phyloP scores from a whole-genome alignment of 75 land plant species.

The Picea sitchensis region DNA sequence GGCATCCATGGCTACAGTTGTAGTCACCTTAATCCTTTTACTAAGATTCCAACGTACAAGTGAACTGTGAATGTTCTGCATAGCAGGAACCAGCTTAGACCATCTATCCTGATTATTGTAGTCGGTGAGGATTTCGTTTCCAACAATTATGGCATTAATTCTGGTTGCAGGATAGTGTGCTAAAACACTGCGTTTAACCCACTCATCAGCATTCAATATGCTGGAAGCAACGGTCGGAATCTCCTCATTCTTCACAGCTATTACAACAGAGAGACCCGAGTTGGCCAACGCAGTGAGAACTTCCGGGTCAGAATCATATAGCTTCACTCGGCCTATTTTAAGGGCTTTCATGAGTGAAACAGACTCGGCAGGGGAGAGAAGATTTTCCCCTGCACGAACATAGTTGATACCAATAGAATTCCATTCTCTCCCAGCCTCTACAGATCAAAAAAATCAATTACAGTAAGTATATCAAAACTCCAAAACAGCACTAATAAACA shows the following conservation, averaged over 20 bases:
- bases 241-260: slow-evolving; percentile 29
- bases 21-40: slow-evolving; percentile 21
- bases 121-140: slow-evolving; percentile 18
- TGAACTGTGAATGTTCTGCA: slow-evolving; percentile 25
- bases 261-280: slow-evolving; percentile 16
- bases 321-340: slow-evolving; percentile 22
- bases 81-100: slow-evolving; percentile 21
- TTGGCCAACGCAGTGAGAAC: slow-evolving; percentile 27
- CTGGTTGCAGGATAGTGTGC: slow-evolving; percentile 16
- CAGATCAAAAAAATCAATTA: not conserved
- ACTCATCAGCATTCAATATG: slow-evolving; percentile 11
- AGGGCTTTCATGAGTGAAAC: slow-evolving; percentile 19
- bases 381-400: slow-evolving; percentile 27
- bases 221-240: slow-evolving; percentile 18
- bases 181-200: slow-evolving; percentile 18
- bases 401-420: slow-evolving; percentile 33
- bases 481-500: too few relatives aligned
- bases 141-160: slow-evolving; percentile 29
- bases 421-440: slow-evolving; percentile 17
- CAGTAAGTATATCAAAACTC: too few relatives aligned
- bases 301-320: slow-evolving; percentile 23
- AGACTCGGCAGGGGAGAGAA: slow-evolving; percentile 28
- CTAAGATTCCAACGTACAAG: slow-evolving; percentile 27
- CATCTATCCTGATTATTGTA: slow-evolving; percentile 13
- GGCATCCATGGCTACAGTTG: slow-evolving; percentile 22